Conservation (phyloP, 257 asterid genomes). For the Primulina tabacum region DNA sequence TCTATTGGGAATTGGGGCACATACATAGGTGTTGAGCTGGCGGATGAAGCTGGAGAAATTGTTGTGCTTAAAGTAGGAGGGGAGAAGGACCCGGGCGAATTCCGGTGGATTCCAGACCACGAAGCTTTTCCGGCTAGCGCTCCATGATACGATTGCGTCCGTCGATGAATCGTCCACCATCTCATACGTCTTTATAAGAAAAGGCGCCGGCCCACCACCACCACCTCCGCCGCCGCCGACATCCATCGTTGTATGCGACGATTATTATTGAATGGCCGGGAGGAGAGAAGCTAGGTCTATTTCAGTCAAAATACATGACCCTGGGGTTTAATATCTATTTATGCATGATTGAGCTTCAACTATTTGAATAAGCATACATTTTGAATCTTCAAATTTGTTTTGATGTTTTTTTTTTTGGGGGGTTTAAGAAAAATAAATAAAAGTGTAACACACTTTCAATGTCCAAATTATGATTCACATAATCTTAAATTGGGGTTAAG, state of each 20-base stretch:
- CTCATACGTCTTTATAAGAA: slow-evolving; percentile 73
- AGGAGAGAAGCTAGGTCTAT: not conserved
- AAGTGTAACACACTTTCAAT: no score
- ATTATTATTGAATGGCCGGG: not conserved
- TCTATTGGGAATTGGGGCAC: slow-evolving; percentile 17
- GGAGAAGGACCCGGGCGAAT: slow-evolving; percentile 73
- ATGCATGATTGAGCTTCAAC: no score
- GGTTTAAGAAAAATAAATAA: no score
- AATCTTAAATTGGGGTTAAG: no score
- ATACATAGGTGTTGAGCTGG: slow-evolving; percentile 92
- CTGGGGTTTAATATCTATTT: no score
- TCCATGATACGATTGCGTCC: slow-evolving; percentile 81
- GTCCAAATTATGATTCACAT: no score
- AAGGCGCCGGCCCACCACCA: slow-evolving; percentile 88
- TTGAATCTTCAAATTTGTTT: no score
- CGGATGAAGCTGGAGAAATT: slow-evolving; percentile 94
- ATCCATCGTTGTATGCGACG: slow-evolving; percentile 15
- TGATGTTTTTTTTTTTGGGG: no score
- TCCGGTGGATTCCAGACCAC: slow-evolving; percentile 95
- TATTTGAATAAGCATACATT: no score
- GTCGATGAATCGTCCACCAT: slow-evolving; percentile 81
- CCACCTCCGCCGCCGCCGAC: slow-evolving; percentile 28
- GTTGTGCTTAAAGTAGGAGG: slow-evolving; percentile 80
- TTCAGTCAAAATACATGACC: not conserved
- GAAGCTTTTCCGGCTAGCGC: slow-evolving; percentile 57